These are phyloP conservation scores for Multifurca ochricompacta DNA, from an alignment of 768 basidiomycete species.

Conservation along the genomic window DNA sequence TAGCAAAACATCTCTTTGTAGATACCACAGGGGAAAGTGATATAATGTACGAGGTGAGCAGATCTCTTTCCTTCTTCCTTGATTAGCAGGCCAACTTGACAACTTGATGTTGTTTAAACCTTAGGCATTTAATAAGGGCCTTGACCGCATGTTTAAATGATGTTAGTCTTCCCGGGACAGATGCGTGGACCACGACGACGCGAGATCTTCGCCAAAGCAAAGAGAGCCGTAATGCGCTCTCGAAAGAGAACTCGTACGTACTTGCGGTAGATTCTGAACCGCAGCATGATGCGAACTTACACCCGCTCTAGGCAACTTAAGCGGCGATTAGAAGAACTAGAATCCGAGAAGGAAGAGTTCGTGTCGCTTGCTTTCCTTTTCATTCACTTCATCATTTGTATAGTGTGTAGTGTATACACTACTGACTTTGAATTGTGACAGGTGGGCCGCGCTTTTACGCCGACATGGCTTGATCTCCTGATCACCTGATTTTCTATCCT, in stretches of 20 bases:
- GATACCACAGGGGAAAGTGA: slow-evolving; percentile 84
- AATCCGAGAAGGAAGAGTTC: slow-evolving; percentile 76
- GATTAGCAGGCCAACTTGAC: neutral
- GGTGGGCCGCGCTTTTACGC: slow-evolving; percentile 60
- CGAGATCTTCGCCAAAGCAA: slow-evolving; percentile 68
- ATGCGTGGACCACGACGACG: slow-evolving; percentile 76
- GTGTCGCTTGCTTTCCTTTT: slow-evolving; percentile 27
- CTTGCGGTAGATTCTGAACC: neutral
- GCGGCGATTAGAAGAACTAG: slow-evolving; percentile 58
- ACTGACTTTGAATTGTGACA: slow-evolving; percentile 24
- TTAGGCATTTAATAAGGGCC: slow-evolving; percentile 90
- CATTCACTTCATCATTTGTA: neutral
- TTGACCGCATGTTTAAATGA: slow-evolving; percentile 89
- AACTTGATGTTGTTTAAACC: neutral
- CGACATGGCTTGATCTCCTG: slow-evolving; percentile 39
- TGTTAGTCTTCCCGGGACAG: slow-evolving; percentile 68
- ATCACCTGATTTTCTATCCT: too few relatives aligned
- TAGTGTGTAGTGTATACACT: slow-evolving; percentile 9
- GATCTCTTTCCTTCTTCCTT: neutral
- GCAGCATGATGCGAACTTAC: slow-evolving; percentile 6
- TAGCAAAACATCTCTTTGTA: slow-evolving; percentile 67
- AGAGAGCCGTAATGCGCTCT: slow-evolving; percentile 62
- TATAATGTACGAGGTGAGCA: slow-evolving; percentile 81
- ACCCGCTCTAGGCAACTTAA: slow-evolving; percentile 49
- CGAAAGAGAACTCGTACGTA: slow-evolving; percentile 75